These are phyloP conservation scores for Blastocystis sp. DNA, from an alignment of 352 stramenopile genomes.

Conservation along the genomic window DNA sequence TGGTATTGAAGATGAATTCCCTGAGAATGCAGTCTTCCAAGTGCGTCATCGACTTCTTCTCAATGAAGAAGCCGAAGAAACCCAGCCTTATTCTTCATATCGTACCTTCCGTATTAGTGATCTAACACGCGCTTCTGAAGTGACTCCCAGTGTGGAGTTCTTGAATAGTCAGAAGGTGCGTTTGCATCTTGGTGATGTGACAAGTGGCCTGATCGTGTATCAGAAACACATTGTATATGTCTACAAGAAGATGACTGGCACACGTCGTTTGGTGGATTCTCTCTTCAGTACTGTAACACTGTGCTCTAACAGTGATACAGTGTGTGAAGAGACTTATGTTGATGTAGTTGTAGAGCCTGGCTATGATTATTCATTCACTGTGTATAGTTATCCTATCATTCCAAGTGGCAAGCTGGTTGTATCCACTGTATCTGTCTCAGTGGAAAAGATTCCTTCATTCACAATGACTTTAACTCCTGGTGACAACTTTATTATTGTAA, in stretches of 20 bases:
- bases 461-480: background rate
- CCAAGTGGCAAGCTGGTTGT: background rate
- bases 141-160: constrained; percentile 5
- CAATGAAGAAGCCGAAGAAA: background rate
- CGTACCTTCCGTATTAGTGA: constrained; percentile 14
- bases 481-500: constrained; percentile 13
- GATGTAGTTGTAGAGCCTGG: constrained; percentile 48
- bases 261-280: constrained; percentile 48
- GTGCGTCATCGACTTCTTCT: constrained; percentile 14
- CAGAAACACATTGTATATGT: constrained; percentile 26
- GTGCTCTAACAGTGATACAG: background rate
- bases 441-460: background rate
- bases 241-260: constrained; percentile 45
- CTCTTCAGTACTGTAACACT: constrained; percentile 46
- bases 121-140: background rate
- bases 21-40: background rate
- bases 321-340: constrained; percentile 21
- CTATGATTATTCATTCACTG: constrained; percentile 33
- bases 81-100: background rate
- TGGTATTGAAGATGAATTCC: background rate
- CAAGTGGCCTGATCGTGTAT: background rate
- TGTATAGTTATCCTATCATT: constrained; percentile 1
- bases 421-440: background rate
- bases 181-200: constrained; percentile 5
- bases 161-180: constrained; percentile 42